Evolutionary conservation across 225 moss, liverwort and hornwort species (phyloP).

Genomic region (Anthoceros angustus): DNA sequence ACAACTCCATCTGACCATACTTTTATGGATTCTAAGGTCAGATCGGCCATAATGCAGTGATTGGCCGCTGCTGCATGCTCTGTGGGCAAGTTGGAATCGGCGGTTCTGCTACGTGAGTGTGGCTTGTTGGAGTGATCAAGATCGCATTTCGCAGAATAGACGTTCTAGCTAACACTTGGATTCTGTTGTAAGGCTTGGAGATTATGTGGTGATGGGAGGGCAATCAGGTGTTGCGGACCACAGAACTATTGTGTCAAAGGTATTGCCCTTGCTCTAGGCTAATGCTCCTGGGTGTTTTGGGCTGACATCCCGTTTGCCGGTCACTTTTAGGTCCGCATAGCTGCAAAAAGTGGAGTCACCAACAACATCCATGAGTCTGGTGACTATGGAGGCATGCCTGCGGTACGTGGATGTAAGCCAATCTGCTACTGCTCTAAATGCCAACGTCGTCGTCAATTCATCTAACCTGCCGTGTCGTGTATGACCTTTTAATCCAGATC

Average conservation of each 20-base stretch:
- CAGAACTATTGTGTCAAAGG: conserved; percentile 46
- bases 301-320: not conserved
- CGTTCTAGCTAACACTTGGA: not conserved
- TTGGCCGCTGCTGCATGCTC: conserved; percentile 70
- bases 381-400: conserved; percentile 76
- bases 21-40: conserved; percentile 9
- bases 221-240: conserved; percentile 80
- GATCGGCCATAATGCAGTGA: conserved; percentile 71
- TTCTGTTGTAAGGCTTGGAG: conserved; percentile 34
- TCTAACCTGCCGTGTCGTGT: not conserved
- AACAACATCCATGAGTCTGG: conserved; percentile 51
- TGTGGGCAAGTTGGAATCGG: conserved; percentile 92
- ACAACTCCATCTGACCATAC: not conserved
- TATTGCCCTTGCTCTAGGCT: conserved; percentile 5
- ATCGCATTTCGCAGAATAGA: not conserved
- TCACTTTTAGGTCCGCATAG: conserved; percentile 48
- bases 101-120: conserved; percentile 51
- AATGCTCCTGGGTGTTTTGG: too few species aligned
- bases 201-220: conserved; percentile 79
- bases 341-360: conserved; percentile 61
- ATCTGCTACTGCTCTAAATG: not conserved
- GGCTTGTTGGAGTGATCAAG: not conserved
- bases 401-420: conserved; percentile 16
- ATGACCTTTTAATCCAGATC: conserved; percentile 17
- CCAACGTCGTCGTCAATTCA: conserved; percentile 5